Base-by-base conservation (phyloP, 768 basidiomycete species). In the Daedaleopsis sinensis region DNA sequence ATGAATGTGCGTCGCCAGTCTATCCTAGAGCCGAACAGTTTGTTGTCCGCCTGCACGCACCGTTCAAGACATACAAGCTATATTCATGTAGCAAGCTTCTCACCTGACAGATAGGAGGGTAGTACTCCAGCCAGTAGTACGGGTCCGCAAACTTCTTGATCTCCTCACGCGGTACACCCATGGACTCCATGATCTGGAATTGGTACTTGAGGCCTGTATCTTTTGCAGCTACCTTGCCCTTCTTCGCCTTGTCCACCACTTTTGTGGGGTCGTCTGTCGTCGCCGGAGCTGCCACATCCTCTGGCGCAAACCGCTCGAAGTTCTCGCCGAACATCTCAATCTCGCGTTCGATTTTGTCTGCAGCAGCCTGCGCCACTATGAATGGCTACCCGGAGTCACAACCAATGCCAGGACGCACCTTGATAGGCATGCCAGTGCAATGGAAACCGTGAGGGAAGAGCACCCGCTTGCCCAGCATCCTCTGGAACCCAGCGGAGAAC, bases 401-500 rank as follows among this genome's bases (percentile, higher is more conserved):
- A 51, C 11, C 1, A 1, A 24, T 27, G 21, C 18, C 32, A 55
- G 24, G 10, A 77, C 89, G 61, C 63, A 93, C 96, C 86, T 98
- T 98, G 82, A 99, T 99, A 42, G 97, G 97, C 94, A 99, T 91
- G 37, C 97, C 97, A 6, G 97, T 99, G 68, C 91, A 93, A 77
- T 99, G 97, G 76, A 97, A 92, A 51, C 93, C 97, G 70, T 96
- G 91, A n/a, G 97, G 97, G 78, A 98, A 98, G 67, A 99, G 76
- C 32, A 91, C 94, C 16, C 93, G 83, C 78, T 97, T 97, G 54
- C 97, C 96, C 65, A 95, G 73, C 91, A 99, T 88, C 46, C 96
- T 83, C 77, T 99, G 89, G 76, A 92, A 98, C 32, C 97, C 97
- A 38, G 96, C 91, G 0, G 88, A 87, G 68, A 98, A 99, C 73